Evolutionary conservation across 2,329 filamentous ascomycete species (phyloP).

Genomic region (Purpureocillium lavendulum): DNA sequence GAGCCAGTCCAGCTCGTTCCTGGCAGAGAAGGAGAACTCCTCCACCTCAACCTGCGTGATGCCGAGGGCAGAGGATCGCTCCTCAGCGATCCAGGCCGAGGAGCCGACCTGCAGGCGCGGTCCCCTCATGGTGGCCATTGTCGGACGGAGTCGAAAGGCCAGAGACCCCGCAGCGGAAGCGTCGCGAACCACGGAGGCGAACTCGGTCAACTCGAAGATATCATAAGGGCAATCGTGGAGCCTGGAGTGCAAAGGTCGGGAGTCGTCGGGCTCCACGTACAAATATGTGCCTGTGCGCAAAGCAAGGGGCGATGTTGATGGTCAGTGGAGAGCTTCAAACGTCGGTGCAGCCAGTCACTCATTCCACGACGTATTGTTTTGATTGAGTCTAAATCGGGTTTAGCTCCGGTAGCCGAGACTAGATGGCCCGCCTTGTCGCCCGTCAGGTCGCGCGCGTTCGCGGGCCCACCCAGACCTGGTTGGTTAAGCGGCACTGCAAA

Average conservation of each 20-base stretch:
- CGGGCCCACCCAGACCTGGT: too few species aligned
- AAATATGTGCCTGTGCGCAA: slow-evolving; percentile 1
- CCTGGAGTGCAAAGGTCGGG: not conserved
- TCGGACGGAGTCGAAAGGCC: slow-evolving; percentile 7
- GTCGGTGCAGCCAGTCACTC: slow-evolving; percentile 1
- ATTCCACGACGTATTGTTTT: slow-evolving; percentile 29
- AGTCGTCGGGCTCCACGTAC: too few species aligned
- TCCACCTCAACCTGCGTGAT: slow-evolving; percentile 78
- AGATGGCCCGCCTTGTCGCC: too few species aligned
- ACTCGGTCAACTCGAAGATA: not conserved
- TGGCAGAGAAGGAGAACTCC: slow-evolving; percentile 85
- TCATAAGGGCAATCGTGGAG: slow-evolving; percentile 5
- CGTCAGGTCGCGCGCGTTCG: too few species aligned
- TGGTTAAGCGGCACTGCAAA: too few species aligned
- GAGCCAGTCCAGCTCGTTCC: slow-evolving; percentile 94
- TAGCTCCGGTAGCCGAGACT: slow-evolving; percentile 16
- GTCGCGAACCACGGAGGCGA: not conserved
- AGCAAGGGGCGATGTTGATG: slow-evolving; percentile 4
- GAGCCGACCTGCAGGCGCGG: slow-evolving; percentile 68
- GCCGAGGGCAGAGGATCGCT: slow-evolving; percentile 68
- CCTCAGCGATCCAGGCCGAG: slow-evolving; percentile 74
- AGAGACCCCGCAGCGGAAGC: slow-evolving; percentile 2
- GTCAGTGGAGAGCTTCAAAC: slow-evolving; percentile 10
- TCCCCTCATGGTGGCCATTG: slow-evolving; percentile 39
- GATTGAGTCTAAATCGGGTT: slow-evolving; percentile 24